These are phyloP conservation scores for Durotheca rogersii DNA, from an alignment of 495 filamentous ascomycete genomes.

Conservation along the genomic window DNA sequence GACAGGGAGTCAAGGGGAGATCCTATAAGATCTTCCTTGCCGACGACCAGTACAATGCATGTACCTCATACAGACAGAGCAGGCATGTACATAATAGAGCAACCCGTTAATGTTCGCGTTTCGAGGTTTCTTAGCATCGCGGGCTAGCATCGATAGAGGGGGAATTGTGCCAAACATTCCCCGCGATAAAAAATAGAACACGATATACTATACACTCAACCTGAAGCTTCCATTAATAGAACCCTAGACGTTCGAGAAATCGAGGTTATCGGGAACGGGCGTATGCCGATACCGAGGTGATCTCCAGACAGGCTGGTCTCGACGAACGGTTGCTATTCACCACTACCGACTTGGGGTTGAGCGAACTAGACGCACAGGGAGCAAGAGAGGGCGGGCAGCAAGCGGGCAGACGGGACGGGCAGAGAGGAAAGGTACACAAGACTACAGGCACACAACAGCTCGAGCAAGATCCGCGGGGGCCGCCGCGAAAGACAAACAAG, in stretches of 20 bases:
- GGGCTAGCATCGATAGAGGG: slow-evolving; percentile 21
- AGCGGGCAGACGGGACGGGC: too few relatives aligned
- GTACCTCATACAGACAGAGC: slow-evolving; percentile 33
- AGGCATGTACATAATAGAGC: slow-evolving; percentile 16
- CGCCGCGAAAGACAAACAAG: slow-evolving; percentile 21
- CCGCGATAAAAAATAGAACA: slow-evolving; percentile 7
- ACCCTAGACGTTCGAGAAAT: background rate
- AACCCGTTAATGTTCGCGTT: slow-evolving; percentile 25
- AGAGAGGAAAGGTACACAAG: too few relatives aligned
- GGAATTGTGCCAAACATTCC: slow-evolving; percentile 8
- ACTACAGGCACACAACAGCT: too few relatives aligned
- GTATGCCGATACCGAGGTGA: too few relatives aligned
- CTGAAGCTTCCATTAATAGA: background rate
- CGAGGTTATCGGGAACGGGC: too few relatives aligned
- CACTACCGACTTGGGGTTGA: too few relatives aligned
- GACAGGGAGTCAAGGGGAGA: slow-evolving; percentile 36
- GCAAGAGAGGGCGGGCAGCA: too few relatives aligned
- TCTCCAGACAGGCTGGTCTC: too few relatives aligned
- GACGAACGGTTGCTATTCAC: too few relatives aligned
- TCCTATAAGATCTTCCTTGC: slow-evolving; percentile 39
- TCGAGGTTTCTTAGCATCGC: slow-evolving; percentile 25
- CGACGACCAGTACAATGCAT: slow-evolving; percentile 26
- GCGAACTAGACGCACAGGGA: too few relatives aligned
- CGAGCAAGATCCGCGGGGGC: slow-evolving; percentile 10
- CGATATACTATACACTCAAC: slow-evolving; percentile 1